Conservation (phyloP, 306 rosid species). For the Malus orientalis region DNA sequence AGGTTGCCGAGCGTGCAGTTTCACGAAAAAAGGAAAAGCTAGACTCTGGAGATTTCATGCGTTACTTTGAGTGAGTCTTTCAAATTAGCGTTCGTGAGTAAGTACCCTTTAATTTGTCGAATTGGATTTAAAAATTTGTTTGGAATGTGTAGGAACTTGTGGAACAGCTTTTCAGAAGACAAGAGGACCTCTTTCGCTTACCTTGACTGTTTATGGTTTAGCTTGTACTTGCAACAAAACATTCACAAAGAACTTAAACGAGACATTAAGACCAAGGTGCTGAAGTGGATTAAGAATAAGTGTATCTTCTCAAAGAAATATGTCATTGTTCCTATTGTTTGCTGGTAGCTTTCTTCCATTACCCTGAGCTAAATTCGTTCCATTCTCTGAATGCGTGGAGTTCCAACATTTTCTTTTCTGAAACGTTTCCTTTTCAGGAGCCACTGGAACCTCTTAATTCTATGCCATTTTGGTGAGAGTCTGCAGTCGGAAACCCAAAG, state of each 20-base stretch:
- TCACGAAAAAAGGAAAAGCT: conserved; percentile 25
- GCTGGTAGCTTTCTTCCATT: conserved; percentile 47
- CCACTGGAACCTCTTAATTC: conserved; percentile 75
- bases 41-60: conserved; percentile 39
- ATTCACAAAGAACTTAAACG: background rate
- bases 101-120: background rate
- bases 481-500: conserved; percentile 29
- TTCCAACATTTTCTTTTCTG: conserved; percentile 3
- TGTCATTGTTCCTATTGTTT: conserved; percentile 78
- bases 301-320: conserved; percentile 61
- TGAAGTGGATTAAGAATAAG: conserved; percentile 54
- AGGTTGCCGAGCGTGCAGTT: conserved; percentile 1
- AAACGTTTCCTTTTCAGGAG: conserved; percentile 38
- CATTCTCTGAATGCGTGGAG: background rate
- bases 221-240: conserved; percentile 28
- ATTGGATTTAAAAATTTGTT: conserved; percentile 17
- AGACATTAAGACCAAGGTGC: conserved; percentile 42
- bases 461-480: conserved; percentile 66
- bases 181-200: conserved; percentile 41
- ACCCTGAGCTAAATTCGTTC: background rate
- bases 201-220: conserved; percentile 70
- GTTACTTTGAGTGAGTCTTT: conserved; percentile 48
- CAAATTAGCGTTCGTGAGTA: background rate
- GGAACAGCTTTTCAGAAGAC: conserved; percentile 54
- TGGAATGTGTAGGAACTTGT: conserved; percentile 46